A percentile compares a stretch with the other conserved stretches of the same genome.
These are phyloP conservation scores for Vigna unguiculata DNA, from an alignment of 306 rosid genomes.

Conservation along the genomic window DNA sequence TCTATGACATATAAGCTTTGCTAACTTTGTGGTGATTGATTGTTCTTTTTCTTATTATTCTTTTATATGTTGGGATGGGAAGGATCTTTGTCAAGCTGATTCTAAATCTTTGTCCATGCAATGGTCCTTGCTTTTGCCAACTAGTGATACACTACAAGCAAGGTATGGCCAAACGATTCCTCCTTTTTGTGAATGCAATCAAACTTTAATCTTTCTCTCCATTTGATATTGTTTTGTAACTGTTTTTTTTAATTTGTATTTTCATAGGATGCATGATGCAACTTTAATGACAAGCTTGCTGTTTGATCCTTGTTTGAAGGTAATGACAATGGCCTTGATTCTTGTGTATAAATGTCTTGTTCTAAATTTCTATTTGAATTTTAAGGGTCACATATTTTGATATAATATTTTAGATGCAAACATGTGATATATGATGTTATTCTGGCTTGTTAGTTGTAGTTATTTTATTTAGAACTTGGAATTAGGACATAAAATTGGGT, in stretches of 20 bases:
- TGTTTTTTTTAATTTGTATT: slow-evolving; percentile 36
- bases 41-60: background rate
- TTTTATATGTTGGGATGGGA: slow-evolving; percentile 39
- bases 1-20: background rate
- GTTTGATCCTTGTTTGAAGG: slow-evolving; percentile 92
- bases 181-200: slow-evolving; percentile 4
- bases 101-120: slow-evolving; percentile 82
- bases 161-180: slow-evolving; percentile 57
- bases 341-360: slow-evolving; percentile 19
- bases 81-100: slow-evolving; percentile 97
- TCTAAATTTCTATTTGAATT: slow-evolving; percentile 20
- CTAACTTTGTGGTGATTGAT: slow-evolving; percentile 25
- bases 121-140: slow-evolving; percentile 91
- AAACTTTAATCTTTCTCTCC: slow-evolving; percentile 31
- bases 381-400: background rate
- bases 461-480: background rate
- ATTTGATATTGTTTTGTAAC: slow-evolving; percentile 20
- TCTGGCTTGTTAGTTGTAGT: slow-evolving; percentile 23
- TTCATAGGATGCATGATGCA: slow-evolving; percentile 83
- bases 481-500: background rate
- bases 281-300: slow-evolving; percentile 86
- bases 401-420: background rate
- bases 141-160: slow-evolving; percentile 79
- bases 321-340: slow-evolving; percentile 46
- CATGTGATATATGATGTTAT: background rate